Evolutionary conservation across 108 stramenopile genomes (phyloP).

Genomic region (Cyclotella distinguenda): DNA sequence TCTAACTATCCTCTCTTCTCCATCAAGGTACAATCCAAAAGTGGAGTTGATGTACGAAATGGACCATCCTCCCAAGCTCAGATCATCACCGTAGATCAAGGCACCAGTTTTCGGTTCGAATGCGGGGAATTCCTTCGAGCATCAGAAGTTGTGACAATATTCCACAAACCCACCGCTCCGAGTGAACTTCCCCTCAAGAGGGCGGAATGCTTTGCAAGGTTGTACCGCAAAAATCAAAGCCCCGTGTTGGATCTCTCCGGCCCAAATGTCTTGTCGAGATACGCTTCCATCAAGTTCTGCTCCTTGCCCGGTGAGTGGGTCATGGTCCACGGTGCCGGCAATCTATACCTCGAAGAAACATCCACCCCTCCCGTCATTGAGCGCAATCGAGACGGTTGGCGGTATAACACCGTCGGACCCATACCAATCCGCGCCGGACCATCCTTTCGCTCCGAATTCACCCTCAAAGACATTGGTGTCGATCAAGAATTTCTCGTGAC

Average conservation of each 20-base stretch:
- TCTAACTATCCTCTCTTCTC: neutral
- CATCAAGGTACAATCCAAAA: constrained; percentile 14
- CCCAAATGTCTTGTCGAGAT: constrained; percentile 26
- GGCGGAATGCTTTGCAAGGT: constrained; percentile 76
- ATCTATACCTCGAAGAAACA: constrained; percentile 72
- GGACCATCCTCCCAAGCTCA: constrained; percentile 75
- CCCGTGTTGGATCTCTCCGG: constrained; percentile 27
- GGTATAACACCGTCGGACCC: constrained; percentile 53
- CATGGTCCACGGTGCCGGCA: constrained; percentile 54
- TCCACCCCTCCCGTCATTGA: constrained; percentile 61
- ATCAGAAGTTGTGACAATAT: constrained; percentile 76
- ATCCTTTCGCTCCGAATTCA: constrained; percentile 57
- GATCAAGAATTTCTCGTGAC: constrained; percentile 62
- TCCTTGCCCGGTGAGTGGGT: constrained; percentile 83
- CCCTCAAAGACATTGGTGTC: constrained; percentile 37
- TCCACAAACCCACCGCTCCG: constrained; percentile 20
- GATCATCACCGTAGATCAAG: constrained; percentile 68
- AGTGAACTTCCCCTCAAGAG: neutral
- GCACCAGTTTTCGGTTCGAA: constrained; percentile 75
- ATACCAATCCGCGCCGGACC: constrained; percentile 68
- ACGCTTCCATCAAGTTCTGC: constrained; percentile 53
- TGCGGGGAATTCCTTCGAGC: constrained; percentile 87
- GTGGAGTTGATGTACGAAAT: constrained; percentile 72
- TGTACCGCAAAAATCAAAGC: constrained; percentile 71
- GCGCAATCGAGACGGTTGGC: constrained; percentile 75